A percentile compares a stretch with the other conserved stretches of the same genome.
phyloP scores from a whole-genome alignment of 306 rosid genomes.

The Vicia sativa region DNA sequence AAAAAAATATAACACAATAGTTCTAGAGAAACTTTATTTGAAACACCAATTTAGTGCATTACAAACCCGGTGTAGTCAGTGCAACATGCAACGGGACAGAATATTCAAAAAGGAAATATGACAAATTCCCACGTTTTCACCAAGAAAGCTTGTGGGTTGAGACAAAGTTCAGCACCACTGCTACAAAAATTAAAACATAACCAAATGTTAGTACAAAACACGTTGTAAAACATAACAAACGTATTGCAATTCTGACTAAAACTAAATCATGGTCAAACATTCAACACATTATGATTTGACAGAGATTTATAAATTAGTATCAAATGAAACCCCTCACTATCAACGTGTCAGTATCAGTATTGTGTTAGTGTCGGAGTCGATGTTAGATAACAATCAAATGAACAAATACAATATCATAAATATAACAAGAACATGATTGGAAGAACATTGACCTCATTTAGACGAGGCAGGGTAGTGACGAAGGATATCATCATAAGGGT shows the following conservation, averaged over 20 bases:
- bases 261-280: neutral
- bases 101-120: conserved; percentile 8
- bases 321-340: too few relatives aligned
- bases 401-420: neutral
- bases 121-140: conserved; percentile 19
- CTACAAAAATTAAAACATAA: conserved; percentile 11
- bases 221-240: neutral
- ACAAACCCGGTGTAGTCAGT: conserved; percentile 26
- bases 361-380: too few relatives aligned
- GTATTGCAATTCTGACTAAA: neutral
- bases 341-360: neutral
- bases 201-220: conserved; percentile 19
- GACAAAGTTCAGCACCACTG: conserved; percentile 37
- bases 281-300: neutral
- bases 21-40: conserved; percentile 41
- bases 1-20: neutral
- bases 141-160: conserved; percentile 4
- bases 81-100: conserved; percentile 19
- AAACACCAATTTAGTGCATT: conserved; percentile 11
- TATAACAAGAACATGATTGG: neutral
- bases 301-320: conserved; percentile 14
- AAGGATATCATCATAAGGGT: conserved; percentile 87
- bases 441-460: conserved; percentile 44
- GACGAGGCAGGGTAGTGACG: conserved; percentile 45
- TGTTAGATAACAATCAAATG: neutral